A percentile compares a stretch with the other conserved stretches of the same genome.
These are phyloP conservation scores for Tuber melanosporum DNA, from an alignment of 495 filamentous ascomycete genomes.

Conservation along the genomic window DNA sequence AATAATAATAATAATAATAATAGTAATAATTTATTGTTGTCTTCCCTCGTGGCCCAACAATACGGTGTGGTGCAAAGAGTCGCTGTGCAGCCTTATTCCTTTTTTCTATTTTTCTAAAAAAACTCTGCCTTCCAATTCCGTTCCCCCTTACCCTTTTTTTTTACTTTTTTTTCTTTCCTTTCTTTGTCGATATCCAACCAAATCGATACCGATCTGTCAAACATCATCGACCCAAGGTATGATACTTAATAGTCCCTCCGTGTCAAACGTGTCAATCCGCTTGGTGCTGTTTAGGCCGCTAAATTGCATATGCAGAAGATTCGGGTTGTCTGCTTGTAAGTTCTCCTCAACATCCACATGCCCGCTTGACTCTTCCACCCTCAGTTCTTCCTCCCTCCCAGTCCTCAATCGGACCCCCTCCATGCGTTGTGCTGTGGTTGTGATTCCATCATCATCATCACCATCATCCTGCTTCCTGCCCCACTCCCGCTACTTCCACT, in stretches of 20 bases:
- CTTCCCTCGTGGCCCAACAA: background rate
- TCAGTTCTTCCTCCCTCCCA: background rate
- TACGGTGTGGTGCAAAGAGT: background rate
- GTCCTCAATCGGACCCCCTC: constrained; percentile 29
- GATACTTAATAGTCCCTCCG: constrained; percentile 16
- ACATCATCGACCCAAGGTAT: constrained; percentile 35
- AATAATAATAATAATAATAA: background rate
- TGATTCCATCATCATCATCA: constrained; percentile 27
- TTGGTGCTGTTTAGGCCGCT: constrained; percentile 25
- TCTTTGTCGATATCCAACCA: constrained; percentile 15
- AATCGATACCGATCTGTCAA: constrained; percentile 34
- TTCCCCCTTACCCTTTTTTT: background rate
- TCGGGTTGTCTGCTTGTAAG: background rate
- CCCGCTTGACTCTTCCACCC: background rate
- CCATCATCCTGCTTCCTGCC: constrained; percentile 29
- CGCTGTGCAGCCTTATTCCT: constrained; percentile 10
- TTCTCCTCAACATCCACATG: constrained; percentile 19
- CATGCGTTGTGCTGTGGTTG: constrained; percentile 36
- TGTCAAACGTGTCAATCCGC: constrained; percentile 40
- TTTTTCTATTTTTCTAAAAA: constrained; percentile 19
- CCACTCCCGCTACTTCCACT: constrained; percentile 20
- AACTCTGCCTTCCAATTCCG: background rate
- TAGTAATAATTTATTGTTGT: background rate
- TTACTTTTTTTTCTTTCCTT: background rate
- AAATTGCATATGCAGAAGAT: constrained; percentile 26